Evolutionary conservation across 495 filamentous ascomycete genomes (phyloP), one percentile per base, ranked within the genome.

Genomic region (Collariella sp.): DNA sequence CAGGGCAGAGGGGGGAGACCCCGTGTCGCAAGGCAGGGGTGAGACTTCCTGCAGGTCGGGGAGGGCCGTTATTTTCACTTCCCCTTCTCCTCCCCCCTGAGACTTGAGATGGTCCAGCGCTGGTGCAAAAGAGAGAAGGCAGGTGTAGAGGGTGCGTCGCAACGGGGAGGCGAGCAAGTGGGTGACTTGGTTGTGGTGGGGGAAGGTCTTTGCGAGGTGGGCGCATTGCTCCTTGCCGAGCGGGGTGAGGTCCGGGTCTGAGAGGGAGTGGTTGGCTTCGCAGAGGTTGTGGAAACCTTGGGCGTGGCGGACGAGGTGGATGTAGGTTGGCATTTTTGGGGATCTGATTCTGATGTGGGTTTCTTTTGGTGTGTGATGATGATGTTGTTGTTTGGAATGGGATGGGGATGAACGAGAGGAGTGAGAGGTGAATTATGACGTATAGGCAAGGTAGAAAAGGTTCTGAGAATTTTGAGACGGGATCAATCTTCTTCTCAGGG

Each of bases 21-120:
- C 91, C 3, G 81, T 85, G 64, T 97, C 90, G 70, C 91, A 94
- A 0, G 89, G 82, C 16, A 86, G 67, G 23, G 82, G 79, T 11
- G 79, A 82, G 0, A 85, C 84, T 69, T 96, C 91, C 68, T 96
- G 91, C 0, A 88, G 65, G 54, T 91, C 87, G 0, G 88, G 87
- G 1, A 95, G 71, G 9, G 85, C 82, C 15, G 18, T 18, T 0
- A 46, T 44, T 31, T 31, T 9, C 26, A 5, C 26, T 31, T 31
- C 9, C 26, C 26, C 26, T 31, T 9, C 26, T 31, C 26, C 26
- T 31, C 26, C 26, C 9, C 26, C n/a, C 2, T 33, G 19, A 1
- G 22, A 13, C 10, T 7, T 70, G 3, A 67, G 52, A 26, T 57
- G 41, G 6, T 26, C n/a, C 7, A 50, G 40, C 1, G 54, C 61